A percentile compares a stretch with the other conserved stretches of the same genome.
Conservation (phyloP, 1,284 basidiomycete species). For the Trametes versicolor region DNA sequence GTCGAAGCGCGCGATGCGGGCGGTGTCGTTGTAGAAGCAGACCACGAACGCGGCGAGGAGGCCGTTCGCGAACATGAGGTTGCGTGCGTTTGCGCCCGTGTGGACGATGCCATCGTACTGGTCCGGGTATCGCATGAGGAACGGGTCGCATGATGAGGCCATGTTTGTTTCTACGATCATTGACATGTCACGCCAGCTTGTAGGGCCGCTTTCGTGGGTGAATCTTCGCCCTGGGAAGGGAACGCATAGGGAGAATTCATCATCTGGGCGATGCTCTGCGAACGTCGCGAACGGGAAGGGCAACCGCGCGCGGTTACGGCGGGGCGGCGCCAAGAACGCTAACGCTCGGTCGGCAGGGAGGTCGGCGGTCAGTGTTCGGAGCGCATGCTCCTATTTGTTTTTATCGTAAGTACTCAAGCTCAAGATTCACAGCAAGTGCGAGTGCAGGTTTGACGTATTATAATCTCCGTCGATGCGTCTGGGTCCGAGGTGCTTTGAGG, state of each 20-base stretch:
- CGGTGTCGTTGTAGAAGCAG: not conserved
- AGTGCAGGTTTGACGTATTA: not conserved
- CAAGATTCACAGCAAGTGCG: not conserved
- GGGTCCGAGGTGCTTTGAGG: not conserved
- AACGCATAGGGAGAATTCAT: not conserved
- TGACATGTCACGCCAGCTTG: not conserved
- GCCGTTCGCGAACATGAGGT: not conserved
- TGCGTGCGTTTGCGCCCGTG: not conserved
- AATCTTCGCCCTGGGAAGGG: not conserved
- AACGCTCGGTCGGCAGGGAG: not conserved
- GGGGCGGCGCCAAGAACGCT: not conserved
- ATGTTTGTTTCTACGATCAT: not conserved
- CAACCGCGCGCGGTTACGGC: not conserved
- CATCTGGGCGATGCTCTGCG: not conserved
- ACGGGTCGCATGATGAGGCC: not conserved
- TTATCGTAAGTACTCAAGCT: not conserved
- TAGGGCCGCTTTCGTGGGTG: not conserved
- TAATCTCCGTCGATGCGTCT: not conserved
- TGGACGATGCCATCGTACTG: not conserved
- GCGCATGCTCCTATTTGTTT: not conserved
- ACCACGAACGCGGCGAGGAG: not conserved
- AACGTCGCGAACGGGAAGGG: not conserved
- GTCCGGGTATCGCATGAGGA: not conserved
- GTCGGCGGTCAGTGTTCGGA: not conserved
- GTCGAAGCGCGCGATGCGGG: constrained; percentile 2